Evolutionary conservation across 805 yeast genomes (phyloP).

Genomic region (Hemisphaericaspora nanyangensis): DNA sequence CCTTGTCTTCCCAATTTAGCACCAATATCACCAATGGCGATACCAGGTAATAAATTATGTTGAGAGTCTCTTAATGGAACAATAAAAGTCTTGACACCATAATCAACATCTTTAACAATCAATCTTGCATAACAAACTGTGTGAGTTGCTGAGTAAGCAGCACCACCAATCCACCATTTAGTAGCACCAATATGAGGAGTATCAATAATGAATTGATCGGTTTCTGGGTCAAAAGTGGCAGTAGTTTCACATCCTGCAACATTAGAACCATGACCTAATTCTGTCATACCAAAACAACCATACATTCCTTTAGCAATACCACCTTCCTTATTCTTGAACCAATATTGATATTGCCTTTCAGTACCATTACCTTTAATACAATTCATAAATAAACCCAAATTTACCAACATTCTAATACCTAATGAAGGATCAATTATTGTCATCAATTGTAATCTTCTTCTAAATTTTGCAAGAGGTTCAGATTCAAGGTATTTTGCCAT

Average conservation of each 20-base stretch:
- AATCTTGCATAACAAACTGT: conserved; percentile 81
- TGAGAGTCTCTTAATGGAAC: conserved; percentile 81
- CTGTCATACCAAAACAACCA: conserved; percentile 94
- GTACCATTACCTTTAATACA: conserved; percentile 42
- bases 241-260: conserved; percentile 94
- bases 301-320: conserved; percentile 38
- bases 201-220: conserved; percentile 68
- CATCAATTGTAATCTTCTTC: conserved; percentile 32
- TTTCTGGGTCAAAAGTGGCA: conserved; percentile 66
- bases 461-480: conserved; percentile 28
- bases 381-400: conserved; percentile 36
- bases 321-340: conserved; percentile 34
- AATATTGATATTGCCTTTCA: conserved; percentile 32
- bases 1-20: conserved; percentile 96
- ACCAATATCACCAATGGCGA: conserved; percentile 88
- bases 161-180: conserved; percentile 99
- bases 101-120: conserved; percentile 75
- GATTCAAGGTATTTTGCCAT: conserved; percentile 34
- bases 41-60: conserved; percentile 74
- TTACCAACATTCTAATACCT: conserved; percentile 36
- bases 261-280: conserved; percentile 88
- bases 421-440: conserved; percentile 36
- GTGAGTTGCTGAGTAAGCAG: conserved; percentile 92
- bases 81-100: conserved; percentile 89
- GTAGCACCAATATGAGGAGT: conserved; percentile 93